Base-by-base conservation (phyloP, 441 rosid genomes). In the Eutrema salsugineum region DNA sequence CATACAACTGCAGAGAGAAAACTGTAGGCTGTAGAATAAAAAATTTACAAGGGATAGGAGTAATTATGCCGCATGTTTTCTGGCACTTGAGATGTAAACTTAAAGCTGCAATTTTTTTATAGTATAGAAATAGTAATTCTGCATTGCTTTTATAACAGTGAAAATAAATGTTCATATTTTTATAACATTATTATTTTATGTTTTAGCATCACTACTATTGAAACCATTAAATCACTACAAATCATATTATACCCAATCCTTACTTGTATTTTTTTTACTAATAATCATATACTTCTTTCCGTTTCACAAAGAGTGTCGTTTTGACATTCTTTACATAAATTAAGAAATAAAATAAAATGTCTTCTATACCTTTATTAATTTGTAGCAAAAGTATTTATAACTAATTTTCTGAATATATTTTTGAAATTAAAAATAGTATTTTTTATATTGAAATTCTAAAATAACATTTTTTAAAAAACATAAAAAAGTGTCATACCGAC, bases 61-160 rank as follows among this genome's bases (percentile, higher is more conserved):
- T 73, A 66, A 73, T 66, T 30, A 73, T 73, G 68, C 62, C 78
- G 78, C 78, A 59, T 73, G 72, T 60, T 73, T 66, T 73, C 54
- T 50, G 66, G 61, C 77, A 39, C 61, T 66, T n/a, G n/a, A n/a
- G n/a, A n/a, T n/a, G n/a, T n/a, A n/a, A n/a, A n/a, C n/a, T n/a
- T n/a, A 64, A 64, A 73, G 72, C 61, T 57, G 61, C 66, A 39
- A n/a, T 44, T 32, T 36, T 7, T n/a, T 24, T 11, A 33, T 47
- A 11, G 4, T 17, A 47, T 40, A n/a, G 14, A 38, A 64, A 24
- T 17, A 24, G 30, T 33, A n/a, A 46, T 36, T 36, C 15, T 28
- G 35, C 46, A 17, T 14, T 72, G 8, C 11, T 44, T 64, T 53
- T 42, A 20, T 3, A 9, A 51, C 28, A 32, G 44, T 50, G 43